These are phyloP conservation scores for Caryopteris hybrid DNA, from an alignment of 305 asterid genomes.

Conservation along the genomic window DNA sequence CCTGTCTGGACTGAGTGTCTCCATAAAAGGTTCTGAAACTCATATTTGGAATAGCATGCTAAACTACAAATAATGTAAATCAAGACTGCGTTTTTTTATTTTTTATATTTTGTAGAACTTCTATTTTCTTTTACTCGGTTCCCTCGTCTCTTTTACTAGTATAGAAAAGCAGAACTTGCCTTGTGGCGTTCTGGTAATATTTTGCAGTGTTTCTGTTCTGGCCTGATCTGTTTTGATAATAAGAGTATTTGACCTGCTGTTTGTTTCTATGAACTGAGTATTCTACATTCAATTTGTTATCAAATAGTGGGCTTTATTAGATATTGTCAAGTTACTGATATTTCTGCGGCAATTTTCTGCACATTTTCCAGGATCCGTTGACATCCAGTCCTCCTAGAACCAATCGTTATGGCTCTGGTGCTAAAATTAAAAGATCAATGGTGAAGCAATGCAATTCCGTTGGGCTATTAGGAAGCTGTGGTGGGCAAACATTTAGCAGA, in stretches of 20 bases:
- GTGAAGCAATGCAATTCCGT: conserved; percentile 32
- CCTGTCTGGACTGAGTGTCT: conserved; percentile 1
- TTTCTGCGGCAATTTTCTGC: conserved; percentile 7
- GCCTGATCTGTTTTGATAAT: background rate
- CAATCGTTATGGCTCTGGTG: conserved; percentile 63
- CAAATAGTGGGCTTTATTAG: background rate
- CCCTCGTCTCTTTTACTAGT: background rate
- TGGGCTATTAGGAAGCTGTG: conserved; percentile 32
- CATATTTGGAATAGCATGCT: background rate
- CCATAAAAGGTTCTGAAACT: conserved; percentile 1
- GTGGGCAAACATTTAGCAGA: conserved; percentile 18
- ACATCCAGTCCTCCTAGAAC: conserved; percentile 34
- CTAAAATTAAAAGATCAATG: conserved; percentile 78
- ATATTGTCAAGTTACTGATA: conserved; percentile 9
- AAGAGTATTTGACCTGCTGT: conserved; percentile 1
- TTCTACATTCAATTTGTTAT: background rate
- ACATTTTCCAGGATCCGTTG: conserved; percentile 55
- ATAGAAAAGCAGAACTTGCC: background rate
- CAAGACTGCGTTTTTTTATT: background rate
- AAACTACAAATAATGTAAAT: background rate
- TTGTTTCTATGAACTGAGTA: conserved; percentile 8
- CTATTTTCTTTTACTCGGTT: background rate
- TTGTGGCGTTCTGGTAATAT: background rate
- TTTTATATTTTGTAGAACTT: no score
- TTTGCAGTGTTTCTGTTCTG: conserved; percentile 2